A percentile compares a stretch with the other conserved stretches of the same genome.
phyloP scores from a whole-genome alignment of 768 basidiomycete genomes.

The Megacollybia marginata region DNA sequence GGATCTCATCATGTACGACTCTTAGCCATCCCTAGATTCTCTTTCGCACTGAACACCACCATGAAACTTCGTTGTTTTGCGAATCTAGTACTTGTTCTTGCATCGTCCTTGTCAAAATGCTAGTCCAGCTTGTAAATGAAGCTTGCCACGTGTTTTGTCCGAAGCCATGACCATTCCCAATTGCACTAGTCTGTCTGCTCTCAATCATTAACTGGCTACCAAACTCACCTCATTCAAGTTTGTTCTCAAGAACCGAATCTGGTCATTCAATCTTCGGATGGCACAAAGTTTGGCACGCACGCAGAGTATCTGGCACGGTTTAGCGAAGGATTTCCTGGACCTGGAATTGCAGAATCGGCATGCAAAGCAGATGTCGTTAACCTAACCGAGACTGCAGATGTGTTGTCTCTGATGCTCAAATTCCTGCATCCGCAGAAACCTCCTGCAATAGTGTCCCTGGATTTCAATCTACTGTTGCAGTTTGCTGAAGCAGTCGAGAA shows the following conservation, averaged over 20 bases:
- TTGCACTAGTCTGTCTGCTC: no score
- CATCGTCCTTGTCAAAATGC: no score
- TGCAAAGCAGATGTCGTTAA: neutral
- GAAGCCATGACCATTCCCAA: no score
- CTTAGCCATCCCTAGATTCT: no score
- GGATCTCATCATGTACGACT: no score
- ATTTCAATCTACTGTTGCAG: neutral
- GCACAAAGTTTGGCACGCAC: constrained; percentile 2
- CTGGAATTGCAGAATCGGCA: neutral
- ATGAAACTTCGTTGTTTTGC: no score
- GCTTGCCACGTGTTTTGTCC: no score
- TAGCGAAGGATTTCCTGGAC: constrained; percentile 4
- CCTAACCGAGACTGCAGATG: constrained; percentile 1
- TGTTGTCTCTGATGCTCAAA: constrained; percentile 1
- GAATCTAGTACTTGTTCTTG: no score
- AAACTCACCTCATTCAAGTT: no score
- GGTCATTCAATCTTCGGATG: constrained; percentile 4
- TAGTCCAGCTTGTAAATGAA: no score
- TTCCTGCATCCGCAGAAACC: constrained; percentile 4
- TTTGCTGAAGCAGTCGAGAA: constrained; percentile 6
- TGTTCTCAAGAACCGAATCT: neutral
- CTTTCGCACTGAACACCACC: no score
- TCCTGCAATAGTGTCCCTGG: constrained; percentile 1
- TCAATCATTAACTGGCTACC: no score
- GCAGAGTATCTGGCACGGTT: neutral